Percentiles rank a stretch among this genome's conserved stretches.
These are phyloP conservation scores for Fusarium penzigii DNA, from an alignment of 2,329 filamentous ascomycete species.

Conservation along the genomic window DNA sequence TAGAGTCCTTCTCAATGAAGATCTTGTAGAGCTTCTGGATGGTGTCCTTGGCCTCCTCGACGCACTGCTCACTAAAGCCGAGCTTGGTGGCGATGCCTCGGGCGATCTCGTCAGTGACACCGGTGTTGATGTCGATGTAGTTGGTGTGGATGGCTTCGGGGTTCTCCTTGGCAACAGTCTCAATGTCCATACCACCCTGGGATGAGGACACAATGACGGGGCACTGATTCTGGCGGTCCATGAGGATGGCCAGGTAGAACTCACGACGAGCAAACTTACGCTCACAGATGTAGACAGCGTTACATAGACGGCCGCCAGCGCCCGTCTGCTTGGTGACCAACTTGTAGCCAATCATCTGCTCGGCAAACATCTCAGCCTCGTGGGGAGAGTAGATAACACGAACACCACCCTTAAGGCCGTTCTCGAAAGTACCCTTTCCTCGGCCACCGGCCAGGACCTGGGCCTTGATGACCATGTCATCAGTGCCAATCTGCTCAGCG, in stretches of 20 bases:
- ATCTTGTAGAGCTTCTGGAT: constrained; percentile 99
- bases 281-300: constrained; percentile 97
- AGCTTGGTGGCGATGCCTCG: constrained; percentile 86
- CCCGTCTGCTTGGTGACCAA: constrained; percentile 99
- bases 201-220: constrained; percentile 97
- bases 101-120: constrained; percentile 95
- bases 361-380: constrained; percentile 93
- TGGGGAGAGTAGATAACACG: constrained; percentile 98
- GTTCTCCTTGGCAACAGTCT: constrained; percentile 96
- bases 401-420: constrained; percentile 97
- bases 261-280: constrained; percentile 98
- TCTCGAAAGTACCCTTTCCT: constrained; percentile 97
- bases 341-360: constrained; percentile 99
- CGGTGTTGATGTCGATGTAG: constrained; percentile 87
- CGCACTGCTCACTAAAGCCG: constrained; percentile 96
- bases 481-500: constrained; percentile 85
- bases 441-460: constrained; percentile 97
- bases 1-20: constrained; percentile 97
- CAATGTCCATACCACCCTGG: constrained; percentile 99
- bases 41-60: constrained; percentile 91
- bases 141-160: constrained; percentile 95
- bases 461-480: constrained; percentile 99
- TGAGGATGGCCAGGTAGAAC: constrained; percentile 98
- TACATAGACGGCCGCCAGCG: constrained; percentile 89
- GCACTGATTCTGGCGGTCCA: constrained; percentile 89